phyloP scores from a whole-genome alignment of 306 rosid species.

The Cicer chorassanicum region DNA sequence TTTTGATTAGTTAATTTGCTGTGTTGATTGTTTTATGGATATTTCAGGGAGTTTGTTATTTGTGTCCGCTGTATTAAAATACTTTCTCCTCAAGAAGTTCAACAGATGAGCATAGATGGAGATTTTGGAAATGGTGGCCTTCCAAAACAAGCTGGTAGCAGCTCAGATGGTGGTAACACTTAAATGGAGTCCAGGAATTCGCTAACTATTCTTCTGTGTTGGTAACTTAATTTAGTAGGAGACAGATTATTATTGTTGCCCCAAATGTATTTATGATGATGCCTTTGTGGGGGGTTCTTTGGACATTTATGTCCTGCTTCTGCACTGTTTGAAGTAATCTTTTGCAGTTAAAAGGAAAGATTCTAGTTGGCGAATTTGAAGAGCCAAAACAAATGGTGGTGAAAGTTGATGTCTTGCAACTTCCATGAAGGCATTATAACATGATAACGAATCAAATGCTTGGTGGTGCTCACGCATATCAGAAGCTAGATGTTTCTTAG shows the following conservation, averaged over 20 bases:
- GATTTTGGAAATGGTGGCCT: constrained; percentile 75
- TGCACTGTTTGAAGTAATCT: constrained; percentile 16
- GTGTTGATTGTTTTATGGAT: constrained; percentile 32
- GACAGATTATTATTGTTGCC: constrained; percentile 34
- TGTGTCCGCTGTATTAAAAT: constrained; percentile 92
- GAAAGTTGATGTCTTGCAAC: not conserved
- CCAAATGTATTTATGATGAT: constrained; percentile 40
- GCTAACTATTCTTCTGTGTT: constrained; percentile 50
- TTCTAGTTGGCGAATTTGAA: constrained; percentile 33
- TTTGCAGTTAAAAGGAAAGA: constrained; percentile 42
- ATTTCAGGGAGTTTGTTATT: constrained; percentile 87
- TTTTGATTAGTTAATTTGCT: not conserved
- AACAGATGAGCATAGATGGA: constrained; percentile 94
- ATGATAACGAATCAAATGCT: constrained; percentile 8
- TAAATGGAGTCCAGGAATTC: constrained; percentile 43
- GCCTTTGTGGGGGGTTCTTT: constrained; percentile 17
- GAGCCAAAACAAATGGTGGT: constrained; percentile 5
- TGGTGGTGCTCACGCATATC: constrained; percentile 22
- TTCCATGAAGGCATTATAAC: constrained; percentile 7
- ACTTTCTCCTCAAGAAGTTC: constrained; percentile 95
- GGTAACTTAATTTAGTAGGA: constrained; percentile 40
- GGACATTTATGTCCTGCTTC: constrained; percentile 34
- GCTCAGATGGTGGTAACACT: constrained; percentile 89
- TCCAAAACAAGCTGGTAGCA: constrained; percentile 92
- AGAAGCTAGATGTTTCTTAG: constrained; percentile 32